These are phyloP conservation scores for Cerrena zonata DNA, from an alignment of 1,284 basidiomycete genomes.

Conservation along the genomic window DNA sequence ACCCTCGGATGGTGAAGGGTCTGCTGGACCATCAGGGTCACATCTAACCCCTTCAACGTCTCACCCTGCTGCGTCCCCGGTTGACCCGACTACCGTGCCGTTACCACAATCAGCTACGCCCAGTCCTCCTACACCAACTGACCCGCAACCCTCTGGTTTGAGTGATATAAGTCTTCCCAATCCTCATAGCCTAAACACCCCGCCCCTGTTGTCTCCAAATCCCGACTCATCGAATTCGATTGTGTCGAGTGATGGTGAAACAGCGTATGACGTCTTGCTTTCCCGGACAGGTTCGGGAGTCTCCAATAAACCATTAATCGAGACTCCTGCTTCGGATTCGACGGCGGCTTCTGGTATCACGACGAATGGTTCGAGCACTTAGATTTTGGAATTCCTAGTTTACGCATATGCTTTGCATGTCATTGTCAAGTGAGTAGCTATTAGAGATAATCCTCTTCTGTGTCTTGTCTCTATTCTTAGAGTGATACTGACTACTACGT, in stretches of 20 bases:
- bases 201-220: neutral
- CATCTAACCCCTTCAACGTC: neutral
- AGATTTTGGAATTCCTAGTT: no score
- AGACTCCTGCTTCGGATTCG: neutral
- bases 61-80: neutral
- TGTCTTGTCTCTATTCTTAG: neutral
- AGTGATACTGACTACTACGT: neutral
- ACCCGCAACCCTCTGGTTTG: no score
- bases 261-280: slow-evolving; percentile 2
- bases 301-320: slow-evolving; percentile 4
- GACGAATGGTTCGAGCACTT: neutral
- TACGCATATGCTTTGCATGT: neutral
- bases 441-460: neutral
- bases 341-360: neutral
- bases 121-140: neutral
- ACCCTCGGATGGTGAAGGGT: slow-evolving; percentile 1
- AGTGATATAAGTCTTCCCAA: no score
- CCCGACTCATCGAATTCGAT: neutral
- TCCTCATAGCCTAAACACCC: no score
- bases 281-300: neutral
- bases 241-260: neutral
- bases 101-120: neutral
- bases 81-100: neutral
- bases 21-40: neutral
- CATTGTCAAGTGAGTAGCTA: no score